These are phyloP conservation scores for Leccinum fuscescens DNA, from an alignment of 1,284 basidiomycete genomes.

Conservation along the genomic window DNA sequence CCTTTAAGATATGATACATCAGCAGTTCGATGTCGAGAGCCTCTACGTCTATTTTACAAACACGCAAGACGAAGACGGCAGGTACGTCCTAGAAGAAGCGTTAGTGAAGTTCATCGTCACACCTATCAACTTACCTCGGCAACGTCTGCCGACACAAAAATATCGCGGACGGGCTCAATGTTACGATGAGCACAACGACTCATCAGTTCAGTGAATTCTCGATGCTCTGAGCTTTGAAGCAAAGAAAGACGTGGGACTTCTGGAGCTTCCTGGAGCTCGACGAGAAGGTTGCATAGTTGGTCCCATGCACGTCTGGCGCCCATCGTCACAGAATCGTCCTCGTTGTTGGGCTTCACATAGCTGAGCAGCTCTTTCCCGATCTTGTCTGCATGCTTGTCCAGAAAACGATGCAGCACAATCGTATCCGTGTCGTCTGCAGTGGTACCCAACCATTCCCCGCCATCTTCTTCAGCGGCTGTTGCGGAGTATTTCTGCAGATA, in stretches of 20 bases:
- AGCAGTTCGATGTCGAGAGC: conserved; percentile 83
- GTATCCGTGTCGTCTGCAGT: conserved; percentile 79
- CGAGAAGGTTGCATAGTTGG: conserved; percentile 69
- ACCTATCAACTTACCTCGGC: conserved; percentile 43
- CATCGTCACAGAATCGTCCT: conserved; percentile 55
- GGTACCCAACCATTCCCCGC: conserved; percentile 70
- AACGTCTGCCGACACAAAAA: conserved; percentile 65
- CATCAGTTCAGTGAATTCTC: conserved; percentile 70
- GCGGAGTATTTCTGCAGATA: conserved; percentile 53
- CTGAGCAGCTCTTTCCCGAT: conserved; percentile 81
- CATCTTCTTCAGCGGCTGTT: conserved; percentile 50
- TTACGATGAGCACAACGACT: conserved; percentile 61
- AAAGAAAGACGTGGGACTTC: conserved; percentile 60
- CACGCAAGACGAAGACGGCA: conserved; percentile 59
- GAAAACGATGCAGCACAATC: conserved; percentile 79
- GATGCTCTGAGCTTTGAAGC: conserved; percentile 51
- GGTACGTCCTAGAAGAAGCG: conserved; percentile 43
- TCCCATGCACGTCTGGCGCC: conserved; percentile 78
- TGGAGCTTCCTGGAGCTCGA: conserved; percentile 72
- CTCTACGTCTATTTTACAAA: conserved; percentile 76
- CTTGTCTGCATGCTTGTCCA: conserved; percentile 80
- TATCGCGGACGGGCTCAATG: conserved; percentile 58
- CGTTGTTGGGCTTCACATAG: conserved; percentile 59
- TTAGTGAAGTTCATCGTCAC: conserved; percentile 6
- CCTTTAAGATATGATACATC: conserved; percentile 82